Percentiles rank a stretch among this genome's conserved stretches.
Evolutionary conservation across 768 basidiomycete species (phyloP).

Genomic region (Pilatotrama ljubarskyi): DNA sequence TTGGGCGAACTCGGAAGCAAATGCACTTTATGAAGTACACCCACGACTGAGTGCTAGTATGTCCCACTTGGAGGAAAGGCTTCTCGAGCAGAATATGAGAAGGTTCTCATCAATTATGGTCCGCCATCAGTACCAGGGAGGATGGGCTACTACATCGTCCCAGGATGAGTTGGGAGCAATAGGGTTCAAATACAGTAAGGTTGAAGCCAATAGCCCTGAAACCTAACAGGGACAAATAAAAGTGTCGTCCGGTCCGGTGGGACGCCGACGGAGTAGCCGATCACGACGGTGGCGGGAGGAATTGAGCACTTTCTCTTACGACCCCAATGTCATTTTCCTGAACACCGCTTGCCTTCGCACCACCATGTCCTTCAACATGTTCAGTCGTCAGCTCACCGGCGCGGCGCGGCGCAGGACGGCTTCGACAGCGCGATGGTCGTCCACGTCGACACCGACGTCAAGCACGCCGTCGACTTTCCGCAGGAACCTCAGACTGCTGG

Average conservation of each 20-base stretch:
- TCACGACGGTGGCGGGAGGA: not conserved
- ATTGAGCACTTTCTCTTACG: not conserved
- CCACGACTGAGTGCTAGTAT: no score
- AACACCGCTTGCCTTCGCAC: not conserved
- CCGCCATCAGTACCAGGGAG: no score
- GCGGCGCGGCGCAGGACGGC: not conserved
- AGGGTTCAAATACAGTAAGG: no score
- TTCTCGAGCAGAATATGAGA: no score
- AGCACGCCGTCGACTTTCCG: constrained; percentile 4
- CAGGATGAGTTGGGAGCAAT: no score
- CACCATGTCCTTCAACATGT: constrained; percentile 10
- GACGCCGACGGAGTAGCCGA: not conserved
- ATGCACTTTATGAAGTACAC: no score
- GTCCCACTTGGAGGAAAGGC: no score
- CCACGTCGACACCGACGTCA: constrained; percentile 7
- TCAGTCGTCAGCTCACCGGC: constrained; percentile 5
- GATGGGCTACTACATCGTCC: no score
- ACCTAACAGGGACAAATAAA: constrained; percentile 10
- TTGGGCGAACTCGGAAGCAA: no score
- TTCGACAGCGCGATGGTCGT: not conserved
- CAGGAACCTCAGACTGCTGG: constrained; percentile 13
- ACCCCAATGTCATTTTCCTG: not conserved
- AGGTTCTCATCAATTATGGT: no score
- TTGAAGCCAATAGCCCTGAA: constrained; percentile 8
- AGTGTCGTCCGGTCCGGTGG: not conserved